Conservation (phyloP, 108 stramenopile species). For the Pseudonitzschia pungens region DNA sequence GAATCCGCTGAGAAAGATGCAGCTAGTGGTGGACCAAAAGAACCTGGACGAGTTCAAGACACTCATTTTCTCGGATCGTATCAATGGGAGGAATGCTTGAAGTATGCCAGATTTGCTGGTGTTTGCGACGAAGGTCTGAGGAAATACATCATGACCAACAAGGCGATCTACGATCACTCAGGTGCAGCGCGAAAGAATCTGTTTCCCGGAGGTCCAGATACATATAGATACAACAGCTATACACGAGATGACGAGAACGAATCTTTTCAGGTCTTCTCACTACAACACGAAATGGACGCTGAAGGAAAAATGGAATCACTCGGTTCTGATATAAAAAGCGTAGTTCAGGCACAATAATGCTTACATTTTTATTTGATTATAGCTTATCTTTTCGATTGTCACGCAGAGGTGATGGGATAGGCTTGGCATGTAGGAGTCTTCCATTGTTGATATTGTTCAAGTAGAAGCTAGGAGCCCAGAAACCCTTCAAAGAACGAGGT, state of each 20-base stretch:
- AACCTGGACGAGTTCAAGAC: conserved; percentile 58
- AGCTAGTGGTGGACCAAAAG: conserved; percentile 49
- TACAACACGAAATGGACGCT: conserved; percentile 3
- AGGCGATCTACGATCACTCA: conserved; percentile 68
- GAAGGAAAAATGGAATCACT: neutral
- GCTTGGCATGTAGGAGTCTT: too few species aligned
- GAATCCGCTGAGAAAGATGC: conserved; percentile 52
- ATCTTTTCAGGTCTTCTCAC: conserved; percentile 33
- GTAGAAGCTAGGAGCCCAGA: too few species aligned
- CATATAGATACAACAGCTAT: conserved; percentile 45
- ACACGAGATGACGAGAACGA: conserved; percentile 38
- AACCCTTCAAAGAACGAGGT: too few species aligned
- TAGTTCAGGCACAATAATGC: neutral
- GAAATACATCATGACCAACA: conserved; percentile 64
- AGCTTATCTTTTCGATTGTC: neutral
- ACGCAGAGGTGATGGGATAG: too few species aligned
- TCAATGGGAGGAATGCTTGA: conserved; percentile 82
- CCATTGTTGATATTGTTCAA: too few species aligned
- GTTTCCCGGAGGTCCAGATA: conserved; percentile 61
- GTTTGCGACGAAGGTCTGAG: conserved; percentile 39
- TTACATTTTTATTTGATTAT: neutral
- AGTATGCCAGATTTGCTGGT: conserved; percentile 57
- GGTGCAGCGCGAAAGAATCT: conserved; percentile 34
- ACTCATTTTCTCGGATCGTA: conserved; percentile 74
- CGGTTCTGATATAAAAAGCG: neutral